phyloP scores from a whole-genome alignment of 345 rosid species.

The Viola odorata region DNA sequence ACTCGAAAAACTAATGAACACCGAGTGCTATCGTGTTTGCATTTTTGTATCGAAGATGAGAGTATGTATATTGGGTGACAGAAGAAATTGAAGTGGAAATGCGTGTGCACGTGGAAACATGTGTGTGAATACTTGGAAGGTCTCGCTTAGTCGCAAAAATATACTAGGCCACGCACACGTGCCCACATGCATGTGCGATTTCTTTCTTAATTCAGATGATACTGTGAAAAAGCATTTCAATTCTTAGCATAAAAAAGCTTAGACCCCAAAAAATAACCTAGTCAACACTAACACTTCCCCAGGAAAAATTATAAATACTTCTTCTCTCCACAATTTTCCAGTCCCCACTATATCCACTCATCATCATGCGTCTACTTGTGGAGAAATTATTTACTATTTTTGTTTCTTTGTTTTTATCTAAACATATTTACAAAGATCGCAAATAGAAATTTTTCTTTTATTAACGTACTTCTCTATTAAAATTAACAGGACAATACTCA shows the following conservation, averaged over 20 bases:
- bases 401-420: too few species aligned
- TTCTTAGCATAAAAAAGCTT: constrained; percentile 17
- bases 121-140: constrained; percentile 67
- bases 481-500: too few species aligned
- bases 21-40: too few species aligned
- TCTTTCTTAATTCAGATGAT: not conserved
- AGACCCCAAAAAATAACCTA: constrained; percentile 31
- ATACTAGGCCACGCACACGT: constrained; percentile 54
- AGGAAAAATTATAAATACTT: not conserved
- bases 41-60: too few species aligned
- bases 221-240: not conserved
- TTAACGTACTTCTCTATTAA: too few species aligned
- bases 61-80: not conserved
- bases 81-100: constrained; percentile 42
- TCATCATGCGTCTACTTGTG: too few species aligned
- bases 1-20: too few species aligned
- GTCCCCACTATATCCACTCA: not conserved
- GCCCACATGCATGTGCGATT: constrained; percentile 63
- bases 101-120: constrained; percentile 88
- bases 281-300: constrained; percentile 36
- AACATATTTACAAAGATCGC: too few species aligned
- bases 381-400: too few species aligned
- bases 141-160: constrained; percentile 32
- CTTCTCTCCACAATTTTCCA: not conserved
- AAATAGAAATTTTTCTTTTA: too few species aligned